phyloP scores from a whole-genome alignment of 2,329 filamentous ascomycete genomes.

The Pseudogymnoascus sp. region DNA sequence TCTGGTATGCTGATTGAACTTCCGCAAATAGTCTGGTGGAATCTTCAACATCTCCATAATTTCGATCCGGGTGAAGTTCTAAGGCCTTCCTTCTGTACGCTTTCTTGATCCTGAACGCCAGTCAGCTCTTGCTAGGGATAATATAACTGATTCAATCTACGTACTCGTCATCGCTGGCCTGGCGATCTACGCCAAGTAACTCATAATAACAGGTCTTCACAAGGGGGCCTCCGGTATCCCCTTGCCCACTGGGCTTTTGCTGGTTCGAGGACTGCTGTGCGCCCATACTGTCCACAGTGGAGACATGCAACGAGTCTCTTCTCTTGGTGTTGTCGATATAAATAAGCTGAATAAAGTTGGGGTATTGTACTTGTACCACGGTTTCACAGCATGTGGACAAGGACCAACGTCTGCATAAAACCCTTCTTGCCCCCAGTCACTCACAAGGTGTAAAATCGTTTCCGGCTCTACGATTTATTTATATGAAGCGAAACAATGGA shows the following conservation, averaged over 20 bases:
- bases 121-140: background rate
- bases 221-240: constrained; percentile 2
- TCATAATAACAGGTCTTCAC: constrained; percentile 77
- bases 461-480: background rate
- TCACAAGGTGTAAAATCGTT: background rate
- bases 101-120: constrained; percentile 65
- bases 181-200: constrained; percentile 62
- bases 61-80: constrained; percentile 90
- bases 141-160: constrained; percentile 20
- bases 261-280: constrained; percentile 22
- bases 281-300: constrained; percentile 17
- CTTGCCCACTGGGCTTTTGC: constrained; percentile 10
- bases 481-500: background rate
- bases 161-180: constrained; percentile 74
- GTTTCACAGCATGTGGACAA: background rate
- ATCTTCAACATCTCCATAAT: constrained; percentile 74
- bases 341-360: background rate
- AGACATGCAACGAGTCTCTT: background rate
- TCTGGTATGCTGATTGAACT: constrained; percentile 85
- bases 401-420: background rate
- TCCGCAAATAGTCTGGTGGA: constrained; percentile 84
- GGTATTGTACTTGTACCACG: background rate
- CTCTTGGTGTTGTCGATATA: background rate
- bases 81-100: constrained; percentile 86
- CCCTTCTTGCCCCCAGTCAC: background rate